Percentiles rank a stretch among this genome's conserved stretches.
These are phyloP conservation scores for Talaromyces albobiverticillius DNA, from an alignment of 2,329 filamentous ascomycete species.

Conservation along the genomic window DNA sequence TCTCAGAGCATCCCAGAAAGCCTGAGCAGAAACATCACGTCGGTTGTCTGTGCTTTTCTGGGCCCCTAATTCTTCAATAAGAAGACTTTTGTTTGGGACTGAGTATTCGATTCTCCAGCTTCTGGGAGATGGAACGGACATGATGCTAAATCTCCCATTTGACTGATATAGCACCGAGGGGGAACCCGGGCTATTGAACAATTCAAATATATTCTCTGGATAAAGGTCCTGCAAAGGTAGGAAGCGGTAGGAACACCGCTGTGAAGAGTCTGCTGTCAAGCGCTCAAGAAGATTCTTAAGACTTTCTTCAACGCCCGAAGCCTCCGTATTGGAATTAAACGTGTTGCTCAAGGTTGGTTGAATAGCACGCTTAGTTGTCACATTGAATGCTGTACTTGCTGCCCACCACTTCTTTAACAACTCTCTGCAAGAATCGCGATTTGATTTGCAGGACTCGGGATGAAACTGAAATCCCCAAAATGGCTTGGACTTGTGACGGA, in stretches of 20 bases:
- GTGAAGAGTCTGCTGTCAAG: conserved; percentile 31
- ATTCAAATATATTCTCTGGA: conserved; percentile 33
- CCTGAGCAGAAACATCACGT: conserved; percentile 15
- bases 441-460: conserved; percentile 82
- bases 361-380: conserved; percentile 24
- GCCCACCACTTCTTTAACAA: conserved; percentile 75
- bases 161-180: conserved; percentile 45
- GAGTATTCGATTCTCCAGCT: conserved; percentile 39
- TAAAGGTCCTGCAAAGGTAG: conserved; percentile 23
- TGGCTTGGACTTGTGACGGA: conserved; percentile 64
- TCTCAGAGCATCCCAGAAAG: conserved; percentile 34
- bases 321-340: conserved; percentile 17
- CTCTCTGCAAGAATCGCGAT: conserved; percentile 53
- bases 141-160: conserved; percentile 33
- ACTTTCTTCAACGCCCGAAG: conserved; percentile 47
- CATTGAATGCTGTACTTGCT: conserved; percentile 61
- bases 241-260: conserved; percentile 24
- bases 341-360: conserved; percentile 21
- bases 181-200: conserved; percentile 29
- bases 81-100: conserved; percentile 22
- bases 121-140: conserved; percentile 33
- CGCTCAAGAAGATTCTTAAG: conserved; percentile 41
- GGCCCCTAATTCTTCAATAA: conserved; percentile 21
- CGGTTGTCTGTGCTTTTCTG: not conserved
- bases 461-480: conserved; percentile 91